Evolutionary conservation across 1,284 basidiomycete genomes (phyloP).

Genomic region (Ganoderma resinaceum): DNA sequence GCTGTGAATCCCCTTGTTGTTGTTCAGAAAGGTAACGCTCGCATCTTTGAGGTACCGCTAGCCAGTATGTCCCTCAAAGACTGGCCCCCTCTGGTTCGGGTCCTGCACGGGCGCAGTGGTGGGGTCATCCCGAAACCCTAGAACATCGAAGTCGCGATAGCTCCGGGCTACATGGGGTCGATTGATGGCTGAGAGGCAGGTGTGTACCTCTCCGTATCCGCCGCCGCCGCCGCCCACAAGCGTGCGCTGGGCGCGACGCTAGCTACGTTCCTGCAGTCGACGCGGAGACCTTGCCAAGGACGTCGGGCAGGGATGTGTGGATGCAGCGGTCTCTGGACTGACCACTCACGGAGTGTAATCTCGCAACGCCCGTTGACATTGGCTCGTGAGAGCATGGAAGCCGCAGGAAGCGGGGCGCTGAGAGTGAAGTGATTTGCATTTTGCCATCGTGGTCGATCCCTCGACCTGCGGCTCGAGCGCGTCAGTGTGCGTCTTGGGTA

Average conservation of each 20-base stretch:
- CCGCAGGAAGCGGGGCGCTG: slow-evolving; percentile 2
- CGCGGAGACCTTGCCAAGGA: neutral
- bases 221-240: neutral
- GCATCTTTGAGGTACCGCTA: neutral
- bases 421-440: neutral
- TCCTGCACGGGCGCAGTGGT: neutral
- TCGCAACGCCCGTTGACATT: neutral
- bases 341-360: neutral
- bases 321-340: neutral
- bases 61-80: neutral
- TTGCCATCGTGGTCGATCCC: neutral
- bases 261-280: neutral
- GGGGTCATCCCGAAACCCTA: neutral
- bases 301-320: neutral
- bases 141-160: neutral
- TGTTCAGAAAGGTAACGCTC: neutral
- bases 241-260: too few species aligned
- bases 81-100: neutral
- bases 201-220: neutral
- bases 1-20: neutral
- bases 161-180: neutral
- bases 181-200: neutral
- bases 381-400: neutral
- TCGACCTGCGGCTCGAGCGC: neutral
- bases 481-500: neutral